phyloP scores from a whole-genome alignment of 371 early-diverging fungal genomes.

The Ordospora colligata region DNA sequence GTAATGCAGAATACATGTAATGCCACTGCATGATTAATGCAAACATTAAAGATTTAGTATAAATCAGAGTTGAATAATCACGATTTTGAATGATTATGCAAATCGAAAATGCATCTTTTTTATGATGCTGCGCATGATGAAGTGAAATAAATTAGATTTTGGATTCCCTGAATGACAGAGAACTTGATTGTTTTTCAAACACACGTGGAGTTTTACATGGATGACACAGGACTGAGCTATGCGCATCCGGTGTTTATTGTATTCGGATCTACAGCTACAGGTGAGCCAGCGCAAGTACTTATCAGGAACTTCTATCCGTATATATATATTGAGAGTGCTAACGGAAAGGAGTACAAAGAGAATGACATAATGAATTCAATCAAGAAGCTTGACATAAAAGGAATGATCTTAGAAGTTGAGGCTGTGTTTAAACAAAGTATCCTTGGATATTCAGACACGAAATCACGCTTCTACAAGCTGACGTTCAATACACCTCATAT shows the following conservation, averaged over 20 bases:
- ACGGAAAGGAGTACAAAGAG: conserved; percentile 65
- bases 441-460: conserved; percentile 64
- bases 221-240: neutral
- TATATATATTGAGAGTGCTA: conserved; percentile 70
- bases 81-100: neutral
- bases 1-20: neutral
- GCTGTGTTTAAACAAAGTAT: conserved; percentile 68
- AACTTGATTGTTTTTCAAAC: conserved; percentile 51
- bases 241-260: conserved; percentile 41
- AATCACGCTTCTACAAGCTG: conserved; percentile 59
- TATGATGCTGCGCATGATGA: too few species aligned
- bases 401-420: conserved; percentile 61
- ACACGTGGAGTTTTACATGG: conserved; percentile 45
- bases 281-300: conserved; percentile 76
- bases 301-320: conserved; percentile 83
- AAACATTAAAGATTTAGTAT: too few species aligned
- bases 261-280: conserved; percentile 62
- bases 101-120: neutral
- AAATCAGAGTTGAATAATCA: too few species aligned
- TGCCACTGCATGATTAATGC: neutral
- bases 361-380: conserved; percentile 11
- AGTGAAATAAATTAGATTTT: neutral
- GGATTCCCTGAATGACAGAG: conserved; percentile 8
- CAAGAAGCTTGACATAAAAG: conserved; percentile 27
- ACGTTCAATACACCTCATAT: conserved; percentile 63